A percentile compares a stretch with the other conserved stretches of the same genome.
These are phyloP conservation scores for Platanthera zijinensis DNA, from an alignment of 106 monocot species.

Conservation along the genomic window DNA sequence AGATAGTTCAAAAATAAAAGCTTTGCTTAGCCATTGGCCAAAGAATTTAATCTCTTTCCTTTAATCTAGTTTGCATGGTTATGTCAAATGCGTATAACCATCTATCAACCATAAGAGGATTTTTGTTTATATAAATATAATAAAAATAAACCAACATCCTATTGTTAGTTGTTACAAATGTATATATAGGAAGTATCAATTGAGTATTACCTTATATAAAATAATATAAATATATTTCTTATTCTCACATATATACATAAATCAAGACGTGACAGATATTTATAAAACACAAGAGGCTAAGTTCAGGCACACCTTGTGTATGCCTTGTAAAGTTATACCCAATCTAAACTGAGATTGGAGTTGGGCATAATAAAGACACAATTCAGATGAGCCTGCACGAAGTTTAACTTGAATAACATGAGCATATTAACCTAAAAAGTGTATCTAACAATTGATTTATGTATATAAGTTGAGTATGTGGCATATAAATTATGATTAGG, in stretches of 20 bases:
- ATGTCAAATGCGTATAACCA: too few species aligned
- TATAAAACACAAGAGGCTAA: neutral
- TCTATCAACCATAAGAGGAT: too few species aligned
- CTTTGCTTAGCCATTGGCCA: too few species aligned
- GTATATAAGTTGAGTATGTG: neutral
- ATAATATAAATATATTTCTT: too few species aligned
- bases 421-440: neutral
- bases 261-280: neutral
- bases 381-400: neutral
- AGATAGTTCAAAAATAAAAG: too few species aligned
- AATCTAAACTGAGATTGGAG: neutral
- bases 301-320: neutral
- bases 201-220: too few species aligned
- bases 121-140: too few species aligned
- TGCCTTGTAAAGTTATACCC: neutral
- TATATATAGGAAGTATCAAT: too few species aligned
- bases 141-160: too few species aligned
- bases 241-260: neutral
- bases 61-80: too few species aligned
- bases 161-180: too few species aligned
- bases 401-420: neutral
- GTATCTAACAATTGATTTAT: neutral
- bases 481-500: neutral
- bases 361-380: neutral
- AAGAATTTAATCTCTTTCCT: too few species aligned